Conservation (phyloP, 495 filamentous ascomycete species). For the Aspergillus conjunctus region DNA sequence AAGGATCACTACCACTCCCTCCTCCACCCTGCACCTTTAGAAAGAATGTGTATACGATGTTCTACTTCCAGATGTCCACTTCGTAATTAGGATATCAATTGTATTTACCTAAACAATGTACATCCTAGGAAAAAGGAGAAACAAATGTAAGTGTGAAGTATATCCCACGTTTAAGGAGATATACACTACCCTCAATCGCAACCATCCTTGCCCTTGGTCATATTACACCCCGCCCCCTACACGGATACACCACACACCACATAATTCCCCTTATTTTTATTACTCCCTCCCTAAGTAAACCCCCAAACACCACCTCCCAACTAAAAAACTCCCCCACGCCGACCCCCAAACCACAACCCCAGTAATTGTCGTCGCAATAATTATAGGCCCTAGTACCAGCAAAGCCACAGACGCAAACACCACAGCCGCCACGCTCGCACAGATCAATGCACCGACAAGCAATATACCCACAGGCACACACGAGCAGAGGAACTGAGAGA, state of each 20-base stretch:
- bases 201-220: too few relatives aligned
- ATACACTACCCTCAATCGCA: too few relatives aligned
- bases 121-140: too few relatives aligned
- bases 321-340: constrained; percentile 58
- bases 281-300: neutral
- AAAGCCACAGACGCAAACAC: constrained; percentile 66
- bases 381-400: constrained; percentile 61
- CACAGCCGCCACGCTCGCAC: constrained; percentile 47
- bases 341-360: constrained; percentile 65
- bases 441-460: constrained; percentile 53
- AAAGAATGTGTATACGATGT: too few relatives aligned
- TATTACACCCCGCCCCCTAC: too few relatives aligned
- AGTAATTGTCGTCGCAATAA: constrained; percentile 59
- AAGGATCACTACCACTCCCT: neutral
- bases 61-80: too few relatives aligned
- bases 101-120: too few relatives aligned
- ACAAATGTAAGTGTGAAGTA: too few relatives aligned
- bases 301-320: constrained; percentile 48
- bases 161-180: too few relatives aligned
- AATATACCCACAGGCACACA: constrained; percentile 64
- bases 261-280: too few relatives aligned
- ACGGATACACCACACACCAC: too few relatives aligned
- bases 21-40: neutral
- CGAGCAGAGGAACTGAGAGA: constrained; percentile 56
- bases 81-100: too few relatives aligned